Conservation (phyloP, 139 green algal genomes). For the Nannochloris sp. region DNA sequence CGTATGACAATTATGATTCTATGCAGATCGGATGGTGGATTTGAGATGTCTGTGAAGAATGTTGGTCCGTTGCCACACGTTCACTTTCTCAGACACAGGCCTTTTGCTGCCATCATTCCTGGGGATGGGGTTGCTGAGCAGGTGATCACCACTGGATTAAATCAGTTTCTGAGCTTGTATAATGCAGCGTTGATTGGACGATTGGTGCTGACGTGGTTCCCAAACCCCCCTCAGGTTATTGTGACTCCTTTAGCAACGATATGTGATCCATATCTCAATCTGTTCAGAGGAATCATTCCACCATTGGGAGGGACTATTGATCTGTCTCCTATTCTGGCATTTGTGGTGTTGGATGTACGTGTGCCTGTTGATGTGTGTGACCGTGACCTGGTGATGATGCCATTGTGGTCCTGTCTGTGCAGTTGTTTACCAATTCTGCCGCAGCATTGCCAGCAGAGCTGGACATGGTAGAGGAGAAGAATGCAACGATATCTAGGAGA, state of each 20-base stretch:
- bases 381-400: background rate
- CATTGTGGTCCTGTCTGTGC: constrained; percentile 9
- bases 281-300: constrained; percentile 97
- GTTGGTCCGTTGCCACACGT: background rate
- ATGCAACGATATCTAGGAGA: too few relatives aligned
- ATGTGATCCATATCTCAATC: constrained; percentile 65
- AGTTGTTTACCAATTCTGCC: constrained; percentile 80
- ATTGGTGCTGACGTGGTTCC: constrained; percentile 96
- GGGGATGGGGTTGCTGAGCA: constrained; percentile 80
- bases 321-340: constrained; percentile 94
- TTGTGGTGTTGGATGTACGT: constrained; percentile 82
- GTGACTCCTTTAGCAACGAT: constrained; percentile 43
- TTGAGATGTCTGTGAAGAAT: constrained; percentile 14
- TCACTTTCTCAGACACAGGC: constrained; percentile 19
- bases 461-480: constrained; percentile 21
- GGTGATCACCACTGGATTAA: constrained; percentile 77
- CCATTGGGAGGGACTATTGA: constrained; percentile 87
- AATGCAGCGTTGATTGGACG: constrained; percentile 88
- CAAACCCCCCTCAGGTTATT: constrained; percentile 70
- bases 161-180: constrained; percentile 80
- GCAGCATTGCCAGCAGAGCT: constrained; percentile 75
- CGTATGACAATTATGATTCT: background rate
- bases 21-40: constrained; percentile 20
- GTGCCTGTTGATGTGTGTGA: background rate
- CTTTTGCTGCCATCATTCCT: constrained; percentile 88